Evolutionary conservation across 352 stramenopile species (phyloP).

Genomic region (Pythium aquatile): DNA sequence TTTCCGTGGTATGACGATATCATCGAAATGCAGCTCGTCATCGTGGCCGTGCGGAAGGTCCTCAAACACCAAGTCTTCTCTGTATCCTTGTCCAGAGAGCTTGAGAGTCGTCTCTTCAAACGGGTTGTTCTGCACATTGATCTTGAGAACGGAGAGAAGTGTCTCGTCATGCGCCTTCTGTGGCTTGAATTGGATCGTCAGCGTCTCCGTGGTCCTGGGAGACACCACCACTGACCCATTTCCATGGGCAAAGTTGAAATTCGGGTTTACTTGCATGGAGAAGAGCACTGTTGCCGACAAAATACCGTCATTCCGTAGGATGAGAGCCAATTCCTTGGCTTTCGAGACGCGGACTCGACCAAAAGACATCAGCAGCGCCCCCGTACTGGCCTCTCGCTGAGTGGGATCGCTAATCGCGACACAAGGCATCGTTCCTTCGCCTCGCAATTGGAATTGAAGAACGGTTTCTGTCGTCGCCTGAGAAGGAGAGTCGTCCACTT

Average conservation of each 20-base stretch:
- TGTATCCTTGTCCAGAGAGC: slow-evolving; percentile 71
- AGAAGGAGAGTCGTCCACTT: slow-evolving; percentile 73
- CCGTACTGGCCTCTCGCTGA: slow-evolving; percentile 46
- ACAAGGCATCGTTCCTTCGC: slow-evolving; percentile 92
- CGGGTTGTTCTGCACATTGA: slow-evolving; percentile 90
- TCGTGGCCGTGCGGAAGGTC: slow-evolving; percentile 73
- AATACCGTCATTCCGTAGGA: slow-evolving; percentile 91
- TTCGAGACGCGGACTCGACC: slow-evolving; percentile 77
- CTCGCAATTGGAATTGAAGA: slow-evolving; percentile 89
- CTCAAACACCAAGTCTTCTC: slow-evolving; percentile 87
- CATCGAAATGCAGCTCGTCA: slow-evolving; percentile 85
- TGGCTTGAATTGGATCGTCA: slow-evolving; percentile 84
- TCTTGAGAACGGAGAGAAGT: slow-evolving; percentile 53
- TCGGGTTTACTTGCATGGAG: slow-evolving; percentile 72
- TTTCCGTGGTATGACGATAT: slow-evolving; percentile 51
- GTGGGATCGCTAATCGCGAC: slow-evolving; percentile 87
- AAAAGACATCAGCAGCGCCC: slow-evolving; percentile 78
- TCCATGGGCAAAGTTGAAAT: slow-evolving; percentile 67
- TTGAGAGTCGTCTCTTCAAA: slow-evolving; percentile 87
- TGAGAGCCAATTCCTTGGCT: slow-evolving; percentile 53
- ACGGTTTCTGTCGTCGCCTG: slow-evolving; percentile 35
- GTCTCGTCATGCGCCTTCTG: slow-evolving; percentile 70
- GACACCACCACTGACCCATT: slow-evolving; percentile 78
- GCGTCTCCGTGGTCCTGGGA: slow-evolving; percentile 55
- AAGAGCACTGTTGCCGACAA: slow-evolving; percentile 91